Percentiles rank a stretch among this genome's conserved stretches.
Evolutionary conservation across 2,329 filamentous ascomycete species (phyloP).

Genomic region (Aspergillus tubingensis): DNA sequence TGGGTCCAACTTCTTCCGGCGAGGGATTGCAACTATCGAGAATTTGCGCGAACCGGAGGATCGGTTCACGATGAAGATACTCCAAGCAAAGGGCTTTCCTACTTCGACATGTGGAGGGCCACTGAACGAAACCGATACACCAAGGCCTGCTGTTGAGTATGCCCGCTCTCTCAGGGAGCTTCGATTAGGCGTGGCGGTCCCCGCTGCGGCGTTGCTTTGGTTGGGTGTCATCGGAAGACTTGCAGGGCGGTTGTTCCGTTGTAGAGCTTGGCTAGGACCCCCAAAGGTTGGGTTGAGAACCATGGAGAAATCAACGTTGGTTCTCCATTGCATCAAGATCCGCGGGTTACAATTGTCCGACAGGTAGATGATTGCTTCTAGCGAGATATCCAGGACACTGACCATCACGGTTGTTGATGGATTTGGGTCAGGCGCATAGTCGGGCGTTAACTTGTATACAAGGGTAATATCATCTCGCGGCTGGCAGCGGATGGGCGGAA

Average conservation of each 20-base stretch:
- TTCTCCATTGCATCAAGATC: constrained; percentile 52
- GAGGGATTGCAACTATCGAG: constrained; percentile 56
- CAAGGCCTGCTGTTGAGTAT: constrained; percentile 45
- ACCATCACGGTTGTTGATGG: constrained; percentile 41
- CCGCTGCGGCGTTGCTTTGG: constrained; percentile 20
- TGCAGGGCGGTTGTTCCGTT: constrained; percentile 48
- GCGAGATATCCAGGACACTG: constrained; percentile 49
- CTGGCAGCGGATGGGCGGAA: constrained; percentile 45
- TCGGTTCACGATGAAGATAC: constrained; percentile 61
- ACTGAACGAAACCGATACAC: constrained; percentile 58
- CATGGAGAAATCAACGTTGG: constrained; percentile 52
- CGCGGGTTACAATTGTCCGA: constrained; percentile 45
- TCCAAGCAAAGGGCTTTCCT: constrained; percentile 57
- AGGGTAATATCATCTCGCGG: constrained; percentile 60
- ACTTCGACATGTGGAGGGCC: constrained; percentile 53
- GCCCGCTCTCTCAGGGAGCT: constrained; percentile 40
- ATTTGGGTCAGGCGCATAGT: constrained; percentile 38
- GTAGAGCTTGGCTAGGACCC: constrained; percentile 47
- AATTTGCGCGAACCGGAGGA: constrained; percentile 57
- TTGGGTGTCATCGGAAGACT: constrained; percentile 42
- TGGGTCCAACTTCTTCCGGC: constrained; percentile 45
- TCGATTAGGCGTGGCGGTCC: constrained; percentile 28
- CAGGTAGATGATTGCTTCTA: constrained; percentile 46
- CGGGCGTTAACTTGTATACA: constrained; percentile 55
- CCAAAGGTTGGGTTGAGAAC: constrained; percentile 51